A percentile compares a stretch with the other conserved stretches of the same genome.
Conservation (phyloP, 176 grass and related monocot species). For the Carex littledalei region DNA sequence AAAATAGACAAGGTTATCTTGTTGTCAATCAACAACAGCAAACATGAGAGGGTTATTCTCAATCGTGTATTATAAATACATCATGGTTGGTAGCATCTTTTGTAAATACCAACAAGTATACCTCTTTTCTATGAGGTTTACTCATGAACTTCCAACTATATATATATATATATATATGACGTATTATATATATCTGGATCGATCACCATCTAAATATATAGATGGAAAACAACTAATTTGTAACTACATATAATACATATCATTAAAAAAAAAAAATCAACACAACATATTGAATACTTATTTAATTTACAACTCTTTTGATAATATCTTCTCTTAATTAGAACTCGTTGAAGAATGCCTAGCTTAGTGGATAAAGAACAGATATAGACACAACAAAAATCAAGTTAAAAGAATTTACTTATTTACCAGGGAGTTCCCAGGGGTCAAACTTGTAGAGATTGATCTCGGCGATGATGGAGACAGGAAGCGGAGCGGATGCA, state of each 20-base stretch:
- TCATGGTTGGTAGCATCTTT: neutral
- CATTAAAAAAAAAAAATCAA: neutral
- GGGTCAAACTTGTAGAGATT: conserved; percentile 97
- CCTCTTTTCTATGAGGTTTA: neutral
- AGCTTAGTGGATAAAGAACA: neutral
- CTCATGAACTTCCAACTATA: neutral
- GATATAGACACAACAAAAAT: neutral
- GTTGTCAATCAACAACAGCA: neutral
- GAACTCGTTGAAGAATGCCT: neutral
- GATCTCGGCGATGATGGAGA: conserved; percentile 87
- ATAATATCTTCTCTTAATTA: too few relatives aligned
- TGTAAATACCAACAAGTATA: neutral
- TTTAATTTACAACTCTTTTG: neutral
- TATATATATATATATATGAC: neutral
- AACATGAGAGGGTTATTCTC: neutral
- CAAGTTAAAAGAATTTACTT: neutral
- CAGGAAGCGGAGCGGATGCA: conserved; percentile 53
- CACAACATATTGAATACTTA: neutral
- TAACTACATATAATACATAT: neutral
- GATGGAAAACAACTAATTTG: neutral
- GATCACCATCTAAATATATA: neutral
- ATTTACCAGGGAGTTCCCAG: conserved; percentile 84
- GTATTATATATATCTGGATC: neutral
- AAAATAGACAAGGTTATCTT: neutral
- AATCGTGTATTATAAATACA: neutral